Evolutionary conservation across 1,139 yeast genomes (phyloP).

Genomic region (Scheffersomyces parashehatae): DNA sequence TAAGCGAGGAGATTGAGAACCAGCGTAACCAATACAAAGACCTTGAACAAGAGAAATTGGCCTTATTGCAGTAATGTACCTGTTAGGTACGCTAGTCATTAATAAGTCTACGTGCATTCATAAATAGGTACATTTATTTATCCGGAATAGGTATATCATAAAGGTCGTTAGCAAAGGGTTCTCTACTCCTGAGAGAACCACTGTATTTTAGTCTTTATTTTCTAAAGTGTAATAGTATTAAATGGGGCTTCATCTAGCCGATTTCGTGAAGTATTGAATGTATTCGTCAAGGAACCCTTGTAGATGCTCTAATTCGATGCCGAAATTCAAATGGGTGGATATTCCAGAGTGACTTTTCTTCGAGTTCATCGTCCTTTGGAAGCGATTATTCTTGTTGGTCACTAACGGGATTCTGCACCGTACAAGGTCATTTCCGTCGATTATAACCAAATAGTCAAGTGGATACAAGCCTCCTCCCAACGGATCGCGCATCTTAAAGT

Average conservation of each 20-base stretch:
- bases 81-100: too few species aligned
- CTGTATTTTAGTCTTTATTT: neutral
- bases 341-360: slow-evolving; percentile 6
- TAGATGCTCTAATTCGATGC: slow-evolving; percentile 20
- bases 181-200: neutral
- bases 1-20: slow-evolving; percentile 56
- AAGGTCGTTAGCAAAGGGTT: too few species aligned
- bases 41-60: slow-evolving; percentile 50
- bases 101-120: too few species aligned
- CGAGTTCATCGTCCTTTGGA: neutral
- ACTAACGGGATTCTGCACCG: slow-evolving; percentile 25
- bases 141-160: too few species aligned
- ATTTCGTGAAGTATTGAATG: slow-evolving; percentile 11
- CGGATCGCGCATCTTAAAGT: slow-evolving; percentile 41
- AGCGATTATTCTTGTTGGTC: slow-evolving; percentile 2
- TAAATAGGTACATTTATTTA: too few species aligned
- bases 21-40: slow-evolving; percentile 53
- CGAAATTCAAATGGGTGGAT: slow-evolving; percentile 14
- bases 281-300: slow-evolving; percentile 23
- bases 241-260: neutral
- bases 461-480: slow-evolving; percentile 56
- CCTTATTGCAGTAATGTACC: slow-evolving; percentile 32
- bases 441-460: slow-evolving; percentile 37
- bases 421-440: slow-evolving; percentile 24
- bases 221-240: too few species aligned